Evolutionary conservation across 2,329 filamentous ascomycete genomes (phyloP).

Genomic region (Xylariales sp.): DNA sequence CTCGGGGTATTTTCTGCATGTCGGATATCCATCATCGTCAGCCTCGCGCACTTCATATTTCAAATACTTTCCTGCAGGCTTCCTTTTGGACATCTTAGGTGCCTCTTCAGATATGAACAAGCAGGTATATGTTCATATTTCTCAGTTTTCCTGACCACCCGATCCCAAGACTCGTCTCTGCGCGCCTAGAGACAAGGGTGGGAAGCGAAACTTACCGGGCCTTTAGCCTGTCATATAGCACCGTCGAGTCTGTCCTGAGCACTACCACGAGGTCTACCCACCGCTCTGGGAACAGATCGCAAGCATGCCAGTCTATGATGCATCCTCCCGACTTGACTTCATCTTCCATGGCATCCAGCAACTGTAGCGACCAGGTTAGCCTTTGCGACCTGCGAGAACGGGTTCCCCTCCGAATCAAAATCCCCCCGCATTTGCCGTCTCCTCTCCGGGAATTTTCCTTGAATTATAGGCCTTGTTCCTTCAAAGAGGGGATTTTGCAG

Average conservation of each 20-base stretch:
- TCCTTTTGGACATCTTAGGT: too few relatives aligned
- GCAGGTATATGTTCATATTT: too few relatives aligned
- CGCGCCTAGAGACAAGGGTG: neutral
- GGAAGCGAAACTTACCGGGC: slow-evolving; percentile 49
- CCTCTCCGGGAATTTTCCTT: too few relatives aligned
- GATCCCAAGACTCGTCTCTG: neutral
- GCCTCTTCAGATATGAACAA: too few relatives aligned
- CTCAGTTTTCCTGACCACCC: neutral
- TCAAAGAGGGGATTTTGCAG: too few relatives aligned
- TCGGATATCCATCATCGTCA: too few relatives aligned
- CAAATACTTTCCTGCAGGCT: too few relatives aligned
- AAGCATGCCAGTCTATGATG: slow-evolving; percentile 97
- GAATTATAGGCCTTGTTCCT: neutral
- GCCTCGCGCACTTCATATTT: neutral
- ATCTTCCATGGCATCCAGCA: slow-evolving; percentile 85
- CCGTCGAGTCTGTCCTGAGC: slow-evolving; percentile 71
- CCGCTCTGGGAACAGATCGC: slow-evolving; percentile 86
- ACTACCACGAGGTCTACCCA: slow-evolving; percentile 97
- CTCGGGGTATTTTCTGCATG: slow-evolving; percentile 70
- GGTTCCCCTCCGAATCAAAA: too few relatives aligned
- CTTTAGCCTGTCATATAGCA: slow-evolving; percentile 79
- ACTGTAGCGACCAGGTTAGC: too few relatives aligned
- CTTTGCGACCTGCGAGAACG: too few relatives aligned
- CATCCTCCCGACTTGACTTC: slow-evolving; percentile 74
- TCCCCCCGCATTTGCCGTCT: too few relatives aligned